Conservation (phyloP, 768 basidiomycete species). For the Termitomyces sp. region DNA sequence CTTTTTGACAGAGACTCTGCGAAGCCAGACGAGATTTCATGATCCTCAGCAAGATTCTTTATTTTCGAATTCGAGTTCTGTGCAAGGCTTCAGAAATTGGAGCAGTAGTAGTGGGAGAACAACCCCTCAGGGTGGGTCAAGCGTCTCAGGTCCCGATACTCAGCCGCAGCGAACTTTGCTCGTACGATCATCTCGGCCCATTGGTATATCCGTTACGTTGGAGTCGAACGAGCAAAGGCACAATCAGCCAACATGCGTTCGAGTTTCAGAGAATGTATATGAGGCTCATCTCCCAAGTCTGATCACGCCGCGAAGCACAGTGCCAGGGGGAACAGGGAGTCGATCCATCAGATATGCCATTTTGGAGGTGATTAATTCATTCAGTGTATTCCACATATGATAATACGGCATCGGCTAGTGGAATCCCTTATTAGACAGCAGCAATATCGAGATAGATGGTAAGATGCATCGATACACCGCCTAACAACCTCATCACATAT, state of each 20-base stretch:
- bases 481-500: slow-evolving; percentile 1
- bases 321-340: slow-evolving; percentile 50
- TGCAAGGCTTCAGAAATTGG: slow-evolving; percentile 79
- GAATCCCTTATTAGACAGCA: slow-evolving; percentile 83
- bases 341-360: slow-evolving; percentile 85
- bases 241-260: slow-evolving; percentile 35
- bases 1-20: slow-evolving; percentile 79
- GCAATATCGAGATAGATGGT: slow-evolving; percentile 84
- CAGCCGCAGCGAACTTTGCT: slow-evolving; percentile 35
- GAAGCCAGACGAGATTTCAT: slow-evolving; percentile 83
- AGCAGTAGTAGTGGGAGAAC: slow-evolving; percentile 53
- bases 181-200: slow-evolving; percentile 68
- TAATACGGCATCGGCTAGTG: slow-evolving; percentile 44
- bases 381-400: slow-evolving; percentile 3
- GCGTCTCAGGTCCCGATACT: slow-evolving; percentile 14
- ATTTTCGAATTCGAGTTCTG: slow-evolving; percentile 74
- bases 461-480: neutral
- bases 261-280: slow-evolving; percentile 58
- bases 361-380: slow-evolving; percentile 51
- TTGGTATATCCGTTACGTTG: slow-evolving; percentile 40
- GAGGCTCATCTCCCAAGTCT: slow-evolving; percentile 71
- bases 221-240: slow-evolving; percentile 19
- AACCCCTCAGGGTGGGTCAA: slow-evolving; percentile 31
- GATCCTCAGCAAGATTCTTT: slow-evolving; percentile 85
- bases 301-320: slow-evolving; percentile 68